A percentile compares a stretch with the other conserved stretches of the same genome.
Conservation (phyloP, 2,329 filamentous ascomycete genomes). For the Alternaria sp. region DNA sequence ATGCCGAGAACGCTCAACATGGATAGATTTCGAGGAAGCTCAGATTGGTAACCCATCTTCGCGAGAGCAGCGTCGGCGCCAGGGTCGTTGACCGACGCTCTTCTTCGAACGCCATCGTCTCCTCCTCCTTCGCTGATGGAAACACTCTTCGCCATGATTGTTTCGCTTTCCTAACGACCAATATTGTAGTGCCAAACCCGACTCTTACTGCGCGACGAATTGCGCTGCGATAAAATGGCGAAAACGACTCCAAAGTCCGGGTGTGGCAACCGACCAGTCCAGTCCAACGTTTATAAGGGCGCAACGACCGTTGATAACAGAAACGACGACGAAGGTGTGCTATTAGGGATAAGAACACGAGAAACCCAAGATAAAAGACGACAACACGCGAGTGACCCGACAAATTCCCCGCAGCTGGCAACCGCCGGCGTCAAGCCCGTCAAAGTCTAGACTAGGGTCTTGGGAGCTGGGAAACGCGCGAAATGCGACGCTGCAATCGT, state of each 20-base stretch:
- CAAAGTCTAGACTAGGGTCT: constrained; percentile 9
- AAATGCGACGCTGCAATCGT: constrained; percentile 15
- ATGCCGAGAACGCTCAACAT: constrained; percentile 75
- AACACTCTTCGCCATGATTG: constrained; percentile 27
- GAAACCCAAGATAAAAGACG: constrained; percentile 1
- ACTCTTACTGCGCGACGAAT: constrained; percentile 5
- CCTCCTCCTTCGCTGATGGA: constrained; percentile 28
- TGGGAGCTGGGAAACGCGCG: not conserved
- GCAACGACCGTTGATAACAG: not conserved
- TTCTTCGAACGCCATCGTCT: constrained; percentile 15
- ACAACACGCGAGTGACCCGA: not conserved
- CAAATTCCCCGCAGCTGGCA: constrained; percentile 6
- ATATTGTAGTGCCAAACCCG: not conserved
- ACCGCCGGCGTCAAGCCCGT: constrained; percentile 6
- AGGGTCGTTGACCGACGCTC: constrained; percentile 44
- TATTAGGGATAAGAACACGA: constrained; percentile 1
- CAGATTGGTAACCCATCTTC: constrained; percentile 72
- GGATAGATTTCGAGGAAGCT: constrained; percentile 71
- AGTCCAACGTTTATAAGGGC: not conserved
- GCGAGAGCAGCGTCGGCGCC: constrained; percentile 68
- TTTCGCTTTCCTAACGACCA: not conserved
- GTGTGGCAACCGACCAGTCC: not conserved
- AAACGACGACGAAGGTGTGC: not conserved
- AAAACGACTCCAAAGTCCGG: not conserved
- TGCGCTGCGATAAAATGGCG: not conserved